phyloP scores from a whole-genome alignment of 257 asterid species.

The Gentiana straminea region DNA sequence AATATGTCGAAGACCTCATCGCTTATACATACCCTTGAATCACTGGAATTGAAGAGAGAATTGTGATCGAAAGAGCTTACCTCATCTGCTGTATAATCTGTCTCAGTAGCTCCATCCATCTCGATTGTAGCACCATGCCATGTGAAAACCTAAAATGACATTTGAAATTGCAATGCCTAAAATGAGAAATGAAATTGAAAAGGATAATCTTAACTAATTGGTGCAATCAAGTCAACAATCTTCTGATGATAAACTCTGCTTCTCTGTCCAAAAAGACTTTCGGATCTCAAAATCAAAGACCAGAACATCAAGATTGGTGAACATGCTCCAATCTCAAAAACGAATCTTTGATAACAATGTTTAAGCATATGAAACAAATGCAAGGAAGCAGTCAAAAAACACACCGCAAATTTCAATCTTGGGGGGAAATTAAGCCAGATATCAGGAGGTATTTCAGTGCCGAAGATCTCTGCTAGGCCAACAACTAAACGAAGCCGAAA shows the following conservation, averaged over 20 bases:
- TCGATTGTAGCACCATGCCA: constrained; percentile 97
- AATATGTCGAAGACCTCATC: too few species aligned
- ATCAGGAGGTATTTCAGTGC: constrained; percentile 89
- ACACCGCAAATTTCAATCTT: constrained; percentile 80
- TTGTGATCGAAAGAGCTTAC: constrained; percentile 18
- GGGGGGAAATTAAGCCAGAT: constrained; percentile 70
- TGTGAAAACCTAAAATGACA: constrained; percentile 54
- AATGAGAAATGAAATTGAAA: too few species aligned
- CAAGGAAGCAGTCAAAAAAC: constrained; percentile 1
- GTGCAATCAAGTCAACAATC: too few species aligned
- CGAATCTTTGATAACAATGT: background rate
- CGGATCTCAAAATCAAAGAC: background rate
- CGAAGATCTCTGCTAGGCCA: constrained; percentile 84
- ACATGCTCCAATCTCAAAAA: background rate
- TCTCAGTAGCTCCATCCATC: constrained; percentile 82
- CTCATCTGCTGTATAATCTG: constrained; percentile 95
- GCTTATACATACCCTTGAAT: background rate
- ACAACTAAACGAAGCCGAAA: constrained; percentile 67
- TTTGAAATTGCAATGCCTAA: constrained; percentile 23
- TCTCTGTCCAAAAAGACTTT: too few species aligned
- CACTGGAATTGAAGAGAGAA: too few species aligned
- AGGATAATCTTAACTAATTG: too few species aligned
- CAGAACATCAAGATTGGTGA: background rate
- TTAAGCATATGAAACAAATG: background rate
- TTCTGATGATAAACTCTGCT: too few species aligned